phyloP scores from a whole-genome alignment of 345 rosid species.

The Psidium friedrichsthalianum region DNA sequence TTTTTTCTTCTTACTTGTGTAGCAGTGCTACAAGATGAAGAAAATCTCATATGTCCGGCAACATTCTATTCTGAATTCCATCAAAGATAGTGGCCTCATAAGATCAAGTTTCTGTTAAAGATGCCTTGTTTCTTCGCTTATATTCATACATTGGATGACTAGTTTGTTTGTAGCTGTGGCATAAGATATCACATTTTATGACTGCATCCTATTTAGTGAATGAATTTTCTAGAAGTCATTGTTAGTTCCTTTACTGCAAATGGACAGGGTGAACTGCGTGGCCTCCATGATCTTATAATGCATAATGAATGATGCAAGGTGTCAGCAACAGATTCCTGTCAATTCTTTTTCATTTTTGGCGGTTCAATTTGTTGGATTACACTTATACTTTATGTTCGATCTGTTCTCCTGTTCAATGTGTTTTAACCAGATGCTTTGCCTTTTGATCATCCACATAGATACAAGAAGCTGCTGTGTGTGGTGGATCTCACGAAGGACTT shows the following conservation, averaged over 20 bases:
- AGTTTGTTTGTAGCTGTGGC: neutral
- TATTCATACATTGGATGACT: neutral
- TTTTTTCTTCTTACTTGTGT: slow-evolving; percentile 14
- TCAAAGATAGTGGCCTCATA: neutral
- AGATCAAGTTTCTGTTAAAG: neutral
- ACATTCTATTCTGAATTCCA: neutral
- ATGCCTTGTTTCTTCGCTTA: neutral
- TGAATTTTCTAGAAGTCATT: slow-evolving; percentile 32
- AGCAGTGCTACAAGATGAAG: neutral
- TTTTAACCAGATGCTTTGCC: slow-evolving; percentile 1
- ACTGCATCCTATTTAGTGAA: slow-evolving; percentile 14
- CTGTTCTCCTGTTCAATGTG: neutral
- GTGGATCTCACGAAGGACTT: slow-evolving; percentile 96
- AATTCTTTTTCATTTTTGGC: slow-evolving; percentile 13
- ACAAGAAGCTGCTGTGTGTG: slow-evolving; percentile 88
- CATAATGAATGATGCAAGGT: slow-evolving; percentile 55
- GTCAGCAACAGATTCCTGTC: slow-evolving; percentile 23
- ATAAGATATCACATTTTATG: neutral
- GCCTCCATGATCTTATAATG: slow-evolving; percentile 40
- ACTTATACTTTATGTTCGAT: neutral
- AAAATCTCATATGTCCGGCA: neutral
- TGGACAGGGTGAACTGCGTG: slow-evolving; percentile 53
- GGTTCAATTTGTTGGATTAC: slow-evolving; percentile 4
- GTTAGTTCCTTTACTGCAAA: slow-evolving; percentile 42
- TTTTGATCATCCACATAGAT: slow-evolving; percentile 43